Base-by-base conservation (phyloP, 2,329 filamentous ascomycete species). In the Calycina herbarum region DNA sequence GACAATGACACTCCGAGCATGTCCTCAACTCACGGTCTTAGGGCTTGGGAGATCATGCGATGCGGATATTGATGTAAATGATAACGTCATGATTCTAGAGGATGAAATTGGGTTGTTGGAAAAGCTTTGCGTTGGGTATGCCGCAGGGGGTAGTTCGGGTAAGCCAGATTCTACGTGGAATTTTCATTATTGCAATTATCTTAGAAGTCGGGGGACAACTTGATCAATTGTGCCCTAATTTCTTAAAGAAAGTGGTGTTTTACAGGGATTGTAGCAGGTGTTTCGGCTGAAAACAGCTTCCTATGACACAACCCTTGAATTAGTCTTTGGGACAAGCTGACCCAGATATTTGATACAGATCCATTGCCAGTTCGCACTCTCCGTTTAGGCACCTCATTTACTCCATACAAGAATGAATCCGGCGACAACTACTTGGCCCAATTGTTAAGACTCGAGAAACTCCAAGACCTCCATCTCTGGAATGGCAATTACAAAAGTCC, bases 391-490 rank as follows among this genome's bases (percentile, higher is more conserved):
- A 61, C 51, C 31, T 63, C 31, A 7, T 57, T 67, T 29, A 62
- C 27, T 29, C 45, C 48, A 24, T 59, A 20, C 7, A 54, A 48
- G 45, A 11, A 40, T 17, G 24, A 38, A n/a, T 13, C 31, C 6
- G 29, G 20, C 15, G 27, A 35, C 5, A 64, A 62, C 27, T 66
- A 60, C 20, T 54, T 66, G 3, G 35, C 61, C 20, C 64, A 64
- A 33, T 61, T 66, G 11, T 20, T 59, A 17, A 58, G 40, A 6
- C 35, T 61, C 20, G 24, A 29, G 11, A n/a, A 31, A 15, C 60
- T 67, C 15, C 35, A 35, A 31, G 60, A 54, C 6, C 54, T 67
- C n/a, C 57, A 65, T 51, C 24, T 64, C 5, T 66, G 60, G 17
- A 68, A 68, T 33, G 59, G 48, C 10, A 24, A 48, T 31, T 54